Evolutionary conservation across 2,329 filamentous ascomycete genomes (phyloP), one percentile per base, ranked within the genome.

Genomic region (Aspergillus sp.): DNA sequence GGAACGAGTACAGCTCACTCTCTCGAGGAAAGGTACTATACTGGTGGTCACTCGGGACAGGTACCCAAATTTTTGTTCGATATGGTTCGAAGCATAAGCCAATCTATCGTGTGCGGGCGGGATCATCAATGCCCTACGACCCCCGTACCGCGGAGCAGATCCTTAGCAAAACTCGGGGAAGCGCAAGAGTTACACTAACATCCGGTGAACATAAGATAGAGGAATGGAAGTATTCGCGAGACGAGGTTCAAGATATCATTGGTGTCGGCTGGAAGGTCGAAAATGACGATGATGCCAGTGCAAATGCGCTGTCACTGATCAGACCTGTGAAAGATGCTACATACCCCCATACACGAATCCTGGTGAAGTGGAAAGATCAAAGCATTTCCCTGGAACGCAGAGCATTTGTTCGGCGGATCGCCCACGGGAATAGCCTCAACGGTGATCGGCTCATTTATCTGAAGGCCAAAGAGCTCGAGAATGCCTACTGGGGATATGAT

Each of bases 251-350:
- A n/a, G 50, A 25, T 22, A 59, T 59, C 43, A 8, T 59, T 45
- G 57, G 57, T 49, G 50, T 59, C 31, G 57, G 57, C 6, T 59
- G 57, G 57, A 59, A 59, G 46, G 50, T 59, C 9, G 48, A 59
- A n/a, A 50, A 54, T 45, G 57, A 59, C 34, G 57, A 59, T 48
- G 57, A 59, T 13, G 7, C 6, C 30, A 34, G 9, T 7, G 7
- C 6, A 11, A 11, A 34, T 7, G 7, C 30, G 9, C 30, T 34
- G 7, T 7, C 6, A 7, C 9, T 7, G 7, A 7, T 34, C 30
- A 7, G 30, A 11, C 30, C 30, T 34, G 30, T 7, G 30, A 11
- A 34, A 7, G 30, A 34, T 7, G 30, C 30, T 34, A 34, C 9
- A 7, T 34, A 34, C 30, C 30, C 30, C 30, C 9, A 7, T 11